Conservation (phyloP, 306 rosid genomes). For the Cyclanthera cordifolia region DNA sequence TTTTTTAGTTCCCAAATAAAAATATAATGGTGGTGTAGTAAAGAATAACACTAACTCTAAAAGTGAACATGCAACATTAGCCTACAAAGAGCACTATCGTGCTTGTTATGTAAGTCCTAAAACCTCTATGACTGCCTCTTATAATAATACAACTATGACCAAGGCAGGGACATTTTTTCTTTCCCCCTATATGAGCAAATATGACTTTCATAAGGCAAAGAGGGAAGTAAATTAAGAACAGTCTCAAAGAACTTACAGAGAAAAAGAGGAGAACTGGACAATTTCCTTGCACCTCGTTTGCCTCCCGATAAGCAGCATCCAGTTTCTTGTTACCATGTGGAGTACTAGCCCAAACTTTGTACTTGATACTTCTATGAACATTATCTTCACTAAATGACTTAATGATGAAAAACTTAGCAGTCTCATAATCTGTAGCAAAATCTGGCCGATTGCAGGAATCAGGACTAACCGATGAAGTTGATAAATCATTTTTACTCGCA, state of each 20-base stretch:
- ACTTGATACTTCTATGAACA: constrained; percentile 48
- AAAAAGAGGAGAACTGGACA: constrained; percentile 42
- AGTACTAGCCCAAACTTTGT: constrained; percentile 52
- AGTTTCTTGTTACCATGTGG: constrained; percentile 58
- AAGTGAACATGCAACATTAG: not conserved
- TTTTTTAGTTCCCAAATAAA: not conserved
- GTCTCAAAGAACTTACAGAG: constrained; percentile 30
- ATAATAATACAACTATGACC: not conserved
- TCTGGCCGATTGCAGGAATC: constrained; percentile 31
- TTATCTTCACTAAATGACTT: constrained; percentile 58
- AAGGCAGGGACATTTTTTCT: not conserved
- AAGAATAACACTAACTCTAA: not conserved
- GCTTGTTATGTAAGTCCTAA: not conserved
- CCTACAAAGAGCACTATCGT: not conserved
- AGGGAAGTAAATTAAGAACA: not conserved
- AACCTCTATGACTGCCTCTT: not conserved
- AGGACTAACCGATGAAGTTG: constrained; percentile 26
- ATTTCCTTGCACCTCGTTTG: constrained; percentile 25
- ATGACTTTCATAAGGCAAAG: not conserved
- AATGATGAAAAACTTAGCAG: constrained; percentile 40
- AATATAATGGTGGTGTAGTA: not conserved
- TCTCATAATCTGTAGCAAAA: constrained; percentile 37
- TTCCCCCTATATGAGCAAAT: not conserved
- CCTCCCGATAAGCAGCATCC: constrained; percentile 45
- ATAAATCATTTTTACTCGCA: constrained; percentile 18